phyloP scores from a whole-genome alignment of 2,329 filamentous ascomycete genomes.

The Sarocladiaceae sp. region DNA sequence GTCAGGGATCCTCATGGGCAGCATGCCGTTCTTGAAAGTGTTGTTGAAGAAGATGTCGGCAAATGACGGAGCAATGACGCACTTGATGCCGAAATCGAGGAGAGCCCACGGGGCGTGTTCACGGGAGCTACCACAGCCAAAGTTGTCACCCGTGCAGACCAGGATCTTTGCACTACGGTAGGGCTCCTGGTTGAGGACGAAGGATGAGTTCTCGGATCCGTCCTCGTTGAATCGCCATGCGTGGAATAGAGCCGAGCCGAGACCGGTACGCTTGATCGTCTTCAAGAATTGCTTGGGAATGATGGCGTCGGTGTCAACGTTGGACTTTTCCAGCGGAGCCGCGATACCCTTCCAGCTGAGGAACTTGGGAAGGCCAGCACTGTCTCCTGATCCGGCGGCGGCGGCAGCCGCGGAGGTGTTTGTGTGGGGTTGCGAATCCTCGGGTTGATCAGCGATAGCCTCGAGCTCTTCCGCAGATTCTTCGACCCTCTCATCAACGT shows the following conservation, averaged over 20 bases:
- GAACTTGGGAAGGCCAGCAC: constrained; percentile 76
- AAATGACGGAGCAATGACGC: constrained; percentile 81
- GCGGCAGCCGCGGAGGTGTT: constrained; percentile 50
- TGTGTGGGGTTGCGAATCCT: constrained; percentile 60
- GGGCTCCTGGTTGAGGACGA: constrained; percentile 86
- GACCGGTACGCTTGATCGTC: constrained; percentile 96
- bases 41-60: constrained; percentile 93
- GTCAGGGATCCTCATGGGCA: constrained; percentile 75
- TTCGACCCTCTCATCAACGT: constrained; percentile 49
- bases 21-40: constrained; percentile 99
- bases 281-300: constrained; percentile 99
- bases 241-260: constrained; percentile 84
- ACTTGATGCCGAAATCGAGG: constrained; percentile 93
- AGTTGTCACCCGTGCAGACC: constrained; percentile 87
- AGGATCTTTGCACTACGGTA: constrained; percentile 85
- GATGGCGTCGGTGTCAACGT: constrained; percentile 98
- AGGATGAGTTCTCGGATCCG: constrained; percentile 71
- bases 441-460: constrained; percentile 51
- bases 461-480: constrained; percentile 42
- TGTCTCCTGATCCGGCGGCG: constrained; percentile 20
- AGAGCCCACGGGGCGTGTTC: constrained; percentile 98
- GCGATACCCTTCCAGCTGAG: constrained; percentile 79
- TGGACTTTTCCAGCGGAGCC: constrained; percentile 80
- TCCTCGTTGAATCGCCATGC: constrained; percentile 71
- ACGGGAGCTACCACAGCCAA: constrained; percentile 87